Evolutionary conservation across 805 yeast genomes (phyloP).

Genomic region (Ogataea methanolica): DNA sequence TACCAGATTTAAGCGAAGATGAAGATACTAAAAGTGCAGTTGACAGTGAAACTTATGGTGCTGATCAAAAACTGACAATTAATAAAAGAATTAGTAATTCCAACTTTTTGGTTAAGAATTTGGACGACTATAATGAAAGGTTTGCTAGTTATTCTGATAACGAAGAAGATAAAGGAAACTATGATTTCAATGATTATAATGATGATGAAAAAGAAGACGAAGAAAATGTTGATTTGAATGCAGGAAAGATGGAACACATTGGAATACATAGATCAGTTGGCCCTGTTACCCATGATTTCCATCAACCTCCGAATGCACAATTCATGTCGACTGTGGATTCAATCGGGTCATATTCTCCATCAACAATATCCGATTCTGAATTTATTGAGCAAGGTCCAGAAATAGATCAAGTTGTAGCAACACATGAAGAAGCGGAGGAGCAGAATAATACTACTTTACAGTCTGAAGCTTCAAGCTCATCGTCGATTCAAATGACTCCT

Average conservation of each 20-base stretch:
- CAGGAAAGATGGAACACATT: background rate
- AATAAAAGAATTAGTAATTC: conserved; percentile 24
- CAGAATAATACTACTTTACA: conserved; percentile 6
- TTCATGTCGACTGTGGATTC: conserved; percentile 20
- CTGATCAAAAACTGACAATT: conserved; percentile 19
- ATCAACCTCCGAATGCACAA: conserved; percentile 13
- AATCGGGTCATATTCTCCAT: conserved; percentile 26
- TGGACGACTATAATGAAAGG: conserved; percentile 27
- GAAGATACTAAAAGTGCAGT: conserved; percentile 38
- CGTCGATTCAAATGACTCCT: conserved; percentile 8
- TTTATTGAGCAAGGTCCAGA: conserved; percentile 9
- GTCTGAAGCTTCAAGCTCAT: background rate
- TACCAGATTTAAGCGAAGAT: conserved; percentile 17
- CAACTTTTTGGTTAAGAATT: conserved; percentile 29
- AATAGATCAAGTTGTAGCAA: conserved; percentile 21
- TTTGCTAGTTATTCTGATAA: conserved; percentile 13
- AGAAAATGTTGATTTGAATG: no score
- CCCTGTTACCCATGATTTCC: background rate
- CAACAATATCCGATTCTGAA: conserved; percentile 14
- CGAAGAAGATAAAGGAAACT: conserved; percentile 17
- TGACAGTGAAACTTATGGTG: conserved; percentile 36
- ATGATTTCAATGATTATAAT: conserved; percentile 4
- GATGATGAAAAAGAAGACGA: background rate
- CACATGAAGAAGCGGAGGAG: conserved; percentile 28
- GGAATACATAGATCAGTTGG: background rate